phyloP scores from a whole-genome alignment of 2,329 filamentous ascomycete genomes.

The Trichothecium sympodiale region DNA sequence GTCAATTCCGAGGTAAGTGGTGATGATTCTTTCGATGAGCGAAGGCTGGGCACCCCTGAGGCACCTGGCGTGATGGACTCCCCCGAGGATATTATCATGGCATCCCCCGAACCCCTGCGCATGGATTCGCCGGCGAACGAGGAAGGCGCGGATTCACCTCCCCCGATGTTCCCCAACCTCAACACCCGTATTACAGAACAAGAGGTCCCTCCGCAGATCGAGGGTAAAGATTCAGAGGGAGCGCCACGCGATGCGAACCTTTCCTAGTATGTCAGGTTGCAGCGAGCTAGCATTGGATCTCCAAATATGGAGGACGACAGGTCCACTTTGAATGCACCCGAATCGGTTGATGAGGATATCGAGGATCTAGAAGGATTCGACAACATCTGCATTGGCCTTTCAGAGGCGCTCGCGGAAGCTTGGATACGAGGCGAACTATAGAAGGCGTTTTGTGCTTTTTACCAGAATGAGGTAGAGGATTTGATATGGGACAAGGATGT shows the following conservation, averaged over 20 bases:
- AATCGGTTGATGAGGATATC: no score
- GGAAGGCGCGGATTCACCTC: slow-evolving; percentile 1
- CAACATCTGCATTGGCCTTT: no score
- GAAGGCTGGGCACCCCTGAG: slow-evolving; percentile 13
- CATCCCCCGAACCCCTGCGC: slow-evolving; percentile 17
- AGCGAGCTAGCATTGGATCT: no score
- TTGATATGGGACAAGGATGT: no score
- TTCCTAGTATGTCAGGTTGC: not conserved
- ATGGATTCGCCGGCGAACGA: slow-evolving; percentile 2
- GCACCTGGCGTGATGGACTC: slow-evolving; percentile 14
- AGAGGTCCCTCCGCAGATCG: no score
- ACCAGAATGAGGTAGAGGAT: no score
- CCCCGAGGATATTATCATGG: slow-evolving; percentile 19
- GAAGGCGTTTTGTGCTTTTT: no score
- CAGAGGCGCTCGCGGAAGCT: no score
- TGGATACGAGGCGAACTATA: no score
- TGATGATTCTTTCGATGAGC: slow-evolving; percentile 22
- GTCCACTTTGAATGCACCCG: no score
- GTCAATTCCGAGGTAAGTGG: slow-evolving; percentile 55
- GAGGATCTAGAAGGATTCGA: no score
- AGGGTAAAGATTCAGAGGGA: not conserved
- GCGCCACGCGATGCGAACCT: not conserved
- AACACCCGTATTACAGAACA: not conserved
- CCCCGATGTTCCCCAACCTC: not conserved
- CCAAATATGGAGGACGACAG: no score